Percentiles rank a stretch among this genome's conserved stretches.
Evolutionary conservation across 2,329 filamentous ascomycete species (phyloP).

Genomic region (Calonectria ilicicola): DNA sequence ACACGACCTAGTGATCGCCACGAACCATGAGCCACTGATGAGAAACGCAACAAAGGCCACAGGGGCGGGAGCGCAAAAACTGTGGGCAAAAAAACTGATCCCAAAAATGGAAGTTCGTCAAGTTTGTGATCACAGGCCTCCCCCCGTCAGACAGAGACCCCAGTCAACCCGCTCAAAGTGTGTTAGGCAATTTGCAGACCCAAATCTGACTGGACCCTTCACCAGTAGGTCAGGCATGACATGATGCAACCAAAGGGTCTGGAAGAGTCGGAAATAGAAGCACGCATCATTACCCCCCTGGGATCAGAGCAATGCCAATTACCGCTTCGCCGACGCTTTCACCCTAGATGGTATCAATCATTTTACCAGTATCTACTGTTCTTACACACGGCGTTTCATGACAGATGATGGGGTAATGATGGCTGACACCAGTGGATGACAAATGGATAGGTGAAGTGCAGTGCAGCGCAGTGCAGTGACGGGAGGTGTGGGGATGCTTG

Average conservation of each 20-base stretch:
- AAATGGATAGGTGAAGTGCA: background rate
- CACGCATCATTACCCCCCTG: background rate
- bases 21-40: conserved; percentile 26
- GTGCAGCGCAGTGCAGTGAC: background rate
- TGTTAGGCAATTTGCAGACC: conserved; percentile 10
- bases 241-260: conserved; percentile 21
- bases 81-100: conserved; percentile 2
- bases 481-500: conserved; percentile 3
- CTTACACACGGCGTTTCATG: background rate
- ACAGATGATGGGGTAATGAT: background rate
- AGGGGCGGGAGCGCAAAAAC: conserved; percentile 8
- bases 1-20: conserved; percentile 15
- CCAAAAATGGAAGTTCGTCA: conserved; percentile 25
- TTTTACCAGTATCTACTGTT: background rate
- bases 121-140: background rate
- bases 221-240: conserved; percentile 6
- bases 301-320: background rate
- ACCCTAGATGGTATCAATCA: conserved; percentile 7
- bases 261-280: conserved; percentile 17
- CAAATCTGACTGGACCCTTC: conserved; percentile 17
- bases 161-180: conserved; percentile 2
- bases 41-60: conserved; percentile 23
- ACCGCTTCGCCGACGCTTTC: background rate
- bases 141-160: conserved; percentile 9
- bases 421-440: conserved; percentile 7